Evolutionary conservation across 2,329 filamentous ascomycete species (phyloP).

Genomic region (Epichloe hybrida): DNA sequence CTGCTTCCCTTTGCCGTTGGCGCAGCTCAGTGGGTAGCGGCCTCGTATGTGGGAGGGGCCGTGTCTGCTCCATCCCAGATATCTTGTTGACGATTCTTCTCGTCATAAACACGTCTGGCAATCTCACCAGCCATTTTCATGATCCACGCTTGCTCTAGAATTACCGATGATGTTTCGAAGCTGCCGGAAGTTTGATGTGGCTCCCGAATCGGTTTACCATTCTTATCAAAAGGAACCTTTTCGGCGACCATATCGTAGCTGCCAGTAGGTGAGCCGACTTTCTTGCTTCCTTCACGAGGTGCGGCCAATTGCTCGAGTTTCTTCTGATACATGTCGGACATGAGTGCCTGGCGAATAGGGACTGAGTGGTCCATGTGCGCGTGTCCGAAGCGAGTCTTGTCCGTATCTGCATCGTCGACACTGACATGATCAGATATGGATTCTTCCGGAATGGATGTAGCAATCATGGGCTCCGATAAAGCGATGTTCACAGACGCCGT

Average conservation of each 20-base stretch:
- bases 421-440: constrained; percentile 32
- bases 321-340: constrained; percentile 13
- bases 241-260: constrained; percentile 6
- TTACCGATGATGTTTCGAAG: constrained; percentile 42
- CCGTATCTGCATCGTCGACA: constrained; percentile 15
- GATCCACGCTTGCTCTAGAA: constrained; percentile 74
- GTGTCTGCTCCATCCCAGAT: constrained; percentile 39
- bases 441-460: constrained; percentile 46
- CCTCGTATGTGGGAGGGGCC: constrained; percentile 48
- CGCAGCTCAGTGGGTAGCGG: constrained; percentile 16
- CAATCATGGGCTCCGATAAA: constrained; percentile 45
- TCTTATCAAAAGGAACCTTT: constrained; percentile 16
- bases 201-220: constrained; percentile 18
- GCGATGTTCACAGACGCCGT: constrained; percentile 42
- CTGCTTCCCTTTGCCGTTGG: neutral
- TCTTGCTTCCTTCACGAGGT: constrained; percentile 9
- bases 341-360: constrained; percentile 11
- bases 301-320: constrained; percentile 13
- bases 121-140: constrained; percentile 92
- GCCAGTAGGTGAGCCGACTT: constrained; percentile 4
- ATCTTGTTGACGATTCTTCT: constrained; percentile 45
- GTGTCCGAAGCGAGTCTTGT: constrained; percentile 29
- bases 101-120: constrained; percentile 72
- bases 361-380: constrained; percentile 8
- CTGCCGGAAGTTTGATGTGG: constrained; percentile 13